phyloP scores from a whole-genome alignment of 306 rosid genomes.

The Prosopis cineraria region DNA sequence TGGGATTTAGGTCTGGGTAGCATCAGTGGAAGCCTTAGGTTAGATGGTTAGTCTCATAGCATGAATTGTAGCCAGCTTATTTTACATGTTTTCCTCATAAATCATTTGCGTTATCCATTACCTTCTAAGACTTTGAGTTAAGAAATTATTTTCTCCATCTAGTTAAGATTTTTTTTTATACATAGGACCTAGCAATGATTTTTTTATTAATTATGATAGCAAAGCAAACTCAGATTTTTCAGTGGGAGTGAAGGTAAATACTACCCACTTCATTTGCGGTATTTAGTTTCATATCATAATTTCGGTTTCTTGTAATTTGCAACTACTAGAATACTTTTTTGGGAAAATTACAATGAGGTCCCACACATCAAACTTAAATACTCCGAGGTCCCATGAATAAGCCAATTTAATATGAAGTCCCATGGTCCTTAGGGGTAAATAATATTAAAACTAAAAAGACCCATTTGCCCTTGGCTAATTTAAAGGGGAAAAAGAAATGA shows the following conservation, averaged over 20 bases:
- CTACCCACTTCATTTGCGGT: conserved; percentile 24
- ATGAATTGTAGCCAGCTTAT: conserved; percentile 30
- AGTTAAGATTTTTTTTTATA: not conserved
- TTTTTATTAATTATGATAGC: conserved; percentile 68
- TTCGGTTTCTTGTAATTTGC: conserved; percentile 14
- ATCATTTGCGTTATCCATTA: conserved; percentile 25
- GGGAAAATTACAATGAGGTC: too few relatives aligned
- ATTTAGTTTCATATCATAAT: conserved; percentile 21
- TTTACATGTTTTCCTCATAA: not conserved
- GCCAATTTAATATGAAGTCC: too few relatives aligned
- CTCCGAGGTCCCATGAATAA: too few relatives aligned
- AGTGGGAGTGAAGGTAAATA: conserved; percentile 79
- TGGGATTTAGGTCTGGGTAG: conserved; percentile 61
- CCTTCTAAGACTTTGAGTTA: conserved; percentile 21
- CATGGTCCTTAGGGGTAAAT: too few relatives aligned
- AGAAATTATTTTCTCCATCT: not conserved
- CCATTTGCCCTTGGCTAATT: too few relatives aligned
- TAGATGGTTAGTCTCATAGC: conserved; percentile 94
- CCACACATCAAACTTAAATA: too few relatives aligned
- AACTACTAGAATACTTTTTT: not conserved
- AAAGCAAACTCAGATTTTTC: conserved; percentile 81
- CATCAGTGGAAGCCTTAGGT: conserved; percentile 91
- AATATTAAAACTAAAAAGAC: too few relatives aligned
- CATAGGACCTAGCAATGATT: conserved; percentile 81
- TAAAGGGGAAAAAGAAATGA: too few relatives aligned